Percentiles rank a stretch among this genome's conserved stretches.
These are phyloP conservation scores for Quercus gilva DNA, from an alignment of 306 rosid genomes.

Conservation along the genomic window DNA sequence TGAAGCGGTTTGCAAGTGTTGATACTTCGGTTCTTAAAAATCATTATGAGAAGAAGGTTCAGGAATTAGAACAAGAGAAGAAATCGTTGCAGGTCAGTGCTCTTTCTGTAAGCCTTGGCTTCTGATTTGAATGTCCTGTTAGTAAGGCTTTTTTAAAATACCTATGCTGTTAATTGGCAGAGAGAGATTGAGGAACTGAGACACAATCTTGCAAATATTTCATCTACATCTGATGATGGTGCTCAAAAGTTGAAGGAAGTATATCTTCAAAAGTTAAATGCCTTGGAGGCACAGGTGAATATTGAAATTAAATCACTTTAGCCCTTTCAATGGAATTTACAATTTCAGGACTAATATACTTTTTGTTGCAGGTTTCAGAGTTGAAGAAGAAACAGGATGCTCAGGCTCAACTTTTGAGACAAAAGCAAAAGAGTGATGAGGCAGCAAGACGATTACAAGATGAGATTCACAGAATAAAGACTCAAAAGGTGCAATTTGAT, in stretches of 20 bases:
- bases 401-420: conserved; percentile 79
- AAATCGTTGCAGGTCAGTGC: conserved; percentile 67
- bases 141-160: not conserved
- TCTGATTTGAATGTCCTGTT: not conserved
- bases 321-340: conserved; percentile 1
- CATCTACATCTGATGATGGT: conserved; percentile 80
- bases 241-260: conserved; percentile 82
- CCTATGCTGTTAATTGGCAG: conserved; percentile 30
- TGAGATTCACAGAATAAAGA: conserved; percentile 85
- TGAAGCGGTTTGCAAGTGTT: conserved; percentile 60
- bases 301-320: conserved; percentile 10
- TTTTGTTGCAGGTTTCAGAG: conserved; percentile 67
- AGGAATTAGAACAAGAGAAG: conserved; percentile 87
- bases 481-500: conserved; percentile 63
- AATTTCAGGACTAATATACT: conserved; percentile 19
- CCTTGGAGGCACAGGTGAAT: conserved; percentile 82
- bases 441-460: conserved; percentile 81
- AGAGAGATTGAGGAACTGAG: conserved; percentile 80
- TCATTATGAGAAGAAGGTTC: conserved; percentile 91
- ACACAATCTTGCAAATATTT: conserved; percentile 60
- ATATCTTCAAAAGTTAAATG: conserved; percentile 83
- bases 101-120: conserved; percentile 9
- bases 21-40: conserved; percentile 74
- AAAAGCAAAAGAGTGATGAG: conserved; percentile 90
- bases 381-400: conserved; percentile 91